A percentile compares a stretch with the other conserved stretches of the same genome.
phyloP scores from a whole-genome alignment of 371 early-diverging fungal species.

The Coemansia sp. region DNA sequence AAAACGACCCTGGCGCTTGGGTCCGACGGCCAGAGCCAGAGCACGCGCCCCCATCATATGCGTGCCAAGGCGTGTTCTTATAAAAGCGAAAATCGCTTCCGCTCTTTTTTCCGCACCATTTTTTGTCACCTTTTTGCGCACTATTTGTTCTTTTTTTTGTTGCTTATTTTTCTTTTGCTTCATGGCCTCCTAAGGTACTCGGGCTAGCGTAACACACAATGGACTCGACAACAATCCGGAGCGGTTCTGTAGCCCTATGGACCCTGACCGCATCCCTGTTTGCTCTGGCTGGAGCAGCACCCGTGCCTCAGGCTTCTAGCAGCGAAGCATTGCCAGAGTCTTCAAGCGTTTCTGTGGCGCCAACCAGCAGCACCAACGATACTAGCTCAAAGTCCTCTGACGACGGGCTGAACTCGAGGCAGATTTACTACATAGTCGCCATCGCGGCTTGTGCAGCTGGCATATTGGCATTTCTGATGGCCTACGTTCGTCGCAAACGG shows the following conservation, averaged over 20 bases:
- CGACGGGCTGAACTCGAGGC: not conserved
- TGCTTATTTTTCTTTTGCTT: not conserved
- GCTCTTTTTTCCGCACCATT: not conserved
- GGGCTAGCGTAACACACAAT: not conserved
- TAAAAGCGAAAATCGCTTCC: not conserved
- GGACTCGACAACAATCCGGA: not conserved
- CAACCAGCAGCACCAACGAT: not conserved
- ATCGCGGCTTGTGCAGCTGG: slow-evolving; percentile 21
- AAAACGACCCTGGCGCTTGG: not conserved
- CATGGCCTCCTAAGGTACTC: not conserved
- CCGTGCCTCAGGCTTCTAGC: slow-evolving; percentile 1
- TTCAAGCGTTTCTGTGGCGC: not conserved
- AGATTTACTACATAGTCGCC: slow-evolving; percentile 30
- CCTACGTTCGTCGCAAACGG: slow-evolving; percentile 13
- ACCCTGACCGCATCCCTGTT: not conserved
- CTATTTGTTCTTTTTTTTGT: not conserved
- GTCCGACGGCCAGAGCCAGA: too few species aligned
- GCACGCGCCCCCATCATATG: not conserved
- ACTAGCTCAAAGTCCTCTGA: not conserved
- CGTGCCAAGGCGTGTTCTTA: not conserved
- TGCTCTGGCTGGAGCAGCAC: slow-evolving; percentile 3
- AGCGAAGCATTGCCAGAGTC: not conserved
- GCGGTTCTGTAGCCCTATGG: not conserved
- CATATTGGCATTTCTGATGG: slow-evolving; percentile 14
- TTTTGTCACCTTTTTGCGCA: slow-evolving; percentile 1